Evolutionary conservation across 2,329 filamentous ascomycete species (phyloP).

Genomic region (Monosporascus sp.): DNA sequence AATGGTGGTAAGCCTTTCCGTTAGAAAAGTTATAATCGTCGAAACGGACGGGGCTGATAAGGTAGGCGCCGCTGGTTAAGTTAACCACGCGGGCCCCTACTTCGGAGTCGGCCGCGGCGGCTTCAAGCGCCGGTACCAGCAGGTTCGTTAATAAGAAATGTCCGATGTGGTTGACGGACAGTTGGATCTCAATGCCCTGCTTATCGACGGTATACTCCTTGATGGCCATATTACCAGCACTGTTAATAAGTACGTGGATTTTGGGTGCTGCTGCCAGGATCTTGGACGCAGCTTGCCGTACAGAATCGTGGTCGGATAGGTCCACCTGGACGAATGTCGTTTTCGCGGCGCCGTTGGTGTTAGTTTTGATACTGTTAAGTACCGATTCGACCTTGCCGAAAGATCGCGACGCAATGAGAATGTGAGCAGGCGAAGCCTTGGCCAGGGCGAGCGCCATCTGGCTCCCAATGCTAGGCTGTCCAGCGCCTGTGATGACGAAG

Average conservation of each 20-base stretch:
- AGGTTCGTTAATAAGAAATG: slow-evolving; percentile 44
- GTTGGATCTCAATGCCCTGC: slow-evolving; percentile 31
- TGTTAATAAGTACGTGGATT: slow-evolving; percentile 20
- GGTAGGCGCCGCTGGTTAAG: slow-evolving; percentile 34
- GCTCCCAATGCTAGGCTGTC: slow-evolving; percentile 16
- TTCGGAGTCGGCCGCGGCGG: too few relatives aligned
- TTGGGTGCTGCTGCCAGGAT: slow-evolving; percentile 14
- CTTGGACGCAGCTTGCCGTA: slow-evolving; percentile 15
- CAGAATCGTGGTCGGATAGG: slow-evolving; percentile 16
- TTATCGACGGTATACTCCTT: slow-evolving; percentile 20
- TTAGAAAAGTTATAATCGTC: slow-evolving; percentile 35
- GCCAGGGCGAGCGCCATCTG: slow-evolving; percentile 17
- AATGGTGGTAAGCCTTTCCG: slow-evolving; percentile 33
- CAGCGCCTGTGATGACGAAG: slow-evolving; percentile 19
- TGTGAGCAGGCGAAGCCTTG: slow-evolving; percentile 12
- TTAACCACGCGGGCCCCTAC: too few relatives aligned
- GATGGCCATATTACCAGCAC: slow-evolving; percentile 18
- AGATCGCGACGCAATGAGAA: slow-evolving; percentile 20
- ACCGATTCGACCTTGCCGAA: slow-evolving; percentile 17
- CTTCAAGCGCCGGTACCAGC: too few relatives aligned
- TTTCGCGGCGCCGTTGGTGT: too few relatives aligned
- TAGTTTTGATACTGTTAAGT: too few relatives aligned
- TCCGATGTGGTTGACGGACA: slow-evolving; percentile 45
- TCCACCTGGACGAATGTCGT: slow-evolving; percentile 19
- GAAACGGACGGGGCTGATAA: slow-evolving; percentile 34